These are phyloP conservation scores for Geotrichum macrosporum DNA, from an alignment of 1,139 yeast genomes.

Conservation along the genomic window DNA sequence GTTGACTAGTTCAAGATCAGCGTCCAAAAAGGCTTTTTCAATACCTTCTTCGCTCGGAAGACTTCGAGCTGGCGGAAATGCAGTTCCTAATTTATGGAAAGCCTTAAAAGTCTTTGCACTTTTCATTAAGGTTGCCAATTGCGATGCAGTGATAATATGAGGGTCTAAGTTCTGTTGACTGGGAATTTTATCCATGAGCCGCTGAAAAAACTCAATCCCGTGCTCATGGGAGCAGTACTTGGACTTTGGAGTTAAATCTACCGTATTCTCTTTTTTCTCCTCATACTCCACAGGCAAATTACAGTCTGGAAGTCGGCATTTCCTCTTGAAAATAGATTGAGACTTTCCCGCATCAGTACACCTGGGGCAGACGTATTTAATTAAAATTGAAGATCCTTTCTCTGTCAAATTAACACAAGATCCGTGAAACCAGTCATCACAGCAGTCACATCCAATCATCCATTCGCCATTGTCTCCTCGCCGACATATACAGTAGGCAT, in stretches of 20 bases:
- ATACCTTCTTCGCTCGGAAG: constrained; percentile 15
- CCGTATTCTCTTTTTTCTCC: constrained; percentile 26
- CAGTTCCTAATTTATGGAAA: constrained; percentile 36
- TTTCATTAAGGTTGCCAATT: constrained; percentile 38
- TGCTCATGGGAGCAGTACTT: constrained; percentile 77
- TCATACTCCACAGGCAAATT: constrained; percentile 47
- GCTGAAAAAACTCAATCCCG: constrained; percentile 54
- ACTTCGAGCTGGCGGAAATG: constrained; percentile 21
- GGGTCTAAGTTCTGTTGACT: constrained; percentile 18
- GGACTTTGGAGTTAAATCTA: constrained; percentile 36
- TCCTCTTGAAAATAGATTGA: constrained; percentile 57
- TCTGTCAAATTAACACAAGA: constrained; percentile 61
- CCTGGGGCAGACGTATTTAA: constrained; percentile 67
- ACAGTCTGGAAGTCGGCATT: constrained; percentile 64
- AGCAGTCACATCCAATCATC: constrained; percentile 91
- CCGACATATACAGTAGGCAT: constrained; percentile 65
- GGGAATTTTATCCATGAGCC: constrained; percentile 20
- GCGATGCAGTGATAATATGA: constrained; percentile 23
- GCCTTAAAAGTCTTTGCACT: constrained; percentile 37
- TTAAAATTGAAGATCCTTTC: constrained; percentile 54
- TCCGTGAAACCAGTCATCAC: constrained; percentile 95
- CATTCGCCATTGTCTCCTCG: constrained; percentile 69
- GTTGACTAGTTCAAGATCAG: constrained; percentile 29
- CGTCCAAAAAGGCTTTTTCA: constrained; percentile 20
- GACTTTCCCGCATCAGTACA: constrained; percentile 56